Percentiles rank a stretch among this genome's conserved stretches.
phyloP scores from a whole-genome alignment of 2,329 filamentous ascomycete species.

The Calonectria fujianensis region DNA sequence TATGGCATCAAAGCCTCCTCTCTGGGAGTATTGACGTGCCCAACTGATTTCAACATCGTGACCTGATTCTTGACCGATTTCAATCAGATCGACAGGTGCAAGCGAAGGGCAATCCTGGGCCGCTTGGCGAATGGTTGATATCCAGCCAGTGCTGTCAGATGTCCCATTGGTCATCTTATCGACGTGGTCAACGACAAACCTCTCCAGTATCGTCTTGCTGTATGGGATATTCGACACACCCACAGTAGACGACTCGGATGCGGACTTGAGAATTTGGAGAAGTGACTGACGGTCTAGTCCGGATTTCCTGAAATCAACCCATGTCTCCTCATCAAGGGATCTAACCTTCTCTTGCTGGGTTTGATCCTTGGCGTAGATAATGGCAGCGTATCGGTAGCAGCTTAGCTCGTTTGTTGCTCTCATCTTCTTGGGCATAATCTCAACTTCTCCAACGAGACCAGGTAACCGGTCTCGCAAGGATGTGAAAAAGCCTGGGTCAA shows the following conservation, averaged over 20 bases:
- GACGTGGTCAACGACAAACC: neutral
- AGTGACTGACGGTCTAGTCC: neutral
- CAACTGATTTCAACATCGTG: neutral
- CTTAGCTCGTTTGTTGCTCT: constrained; percentile 2
- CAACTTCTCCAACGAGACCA: neutral
- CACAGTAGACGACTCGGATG: neutral
- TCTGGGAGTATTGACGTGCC: neutral
- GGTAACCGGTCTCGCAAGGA: neutral
- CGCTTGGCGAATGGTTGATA: too few relatives aligned
- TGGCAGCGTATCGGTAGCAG: neutral
- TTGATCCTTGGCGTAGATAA: too few relatives aligned
- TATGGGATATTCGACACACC: neutral
- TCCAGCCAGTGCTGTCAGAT: too few relatives aligned
- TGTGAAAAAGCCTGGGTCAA: neutral
- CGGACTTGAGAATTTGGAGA: neutral
- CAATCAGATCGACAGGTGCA: neutral
- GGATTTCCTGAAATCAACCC: neutral
- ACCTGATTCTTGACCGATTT: neutral
- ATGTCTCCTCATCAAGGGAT: neutral
- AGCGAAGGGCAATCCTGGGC: neutral
- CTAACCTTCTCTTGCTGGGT: too few relatives aligned
- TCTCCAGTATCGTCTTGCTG: neutral
- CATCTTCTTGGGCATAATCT: constrained; percentile 6
- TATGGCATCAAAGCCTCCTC: neutral
- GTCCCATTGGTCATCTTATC: too few relatives aligned